phyloP scores from a whole-genome alignment of 768 basidiomycete species.

The Tylopilus felleus region DNA sequence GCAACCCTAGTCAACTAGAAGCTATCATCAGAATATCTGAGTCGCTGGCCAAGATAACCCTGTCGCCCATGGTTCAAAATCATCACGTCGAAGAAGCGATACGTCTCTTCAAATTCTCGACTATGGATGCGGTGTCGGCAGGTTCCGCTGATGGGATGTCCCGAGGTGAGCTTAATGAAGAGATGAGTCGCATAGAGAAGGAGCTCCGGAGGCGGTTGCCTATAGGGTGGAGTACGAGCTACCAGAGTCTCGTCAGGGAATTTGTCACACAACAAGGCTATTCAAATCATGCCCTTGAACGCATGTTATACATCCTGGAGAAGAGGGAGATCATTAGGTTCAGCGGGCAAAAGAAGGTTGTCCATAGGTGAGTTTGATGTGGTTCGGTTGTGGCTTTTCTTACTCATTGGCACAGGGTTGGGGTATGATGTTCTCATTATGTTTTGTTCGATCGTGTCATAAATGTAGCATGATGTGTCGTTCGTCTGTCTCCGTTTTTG shows the following conservation, averaged over 20 bases:
- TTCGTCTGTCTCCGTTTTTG: background rate
- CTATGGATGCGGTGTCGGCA: constrained; percentile 97
- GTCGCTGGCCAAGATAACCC: constrained; percentile 89
- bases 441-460: background rate
- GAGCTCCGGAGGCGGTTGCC: constrained; percentile 81
- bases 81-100: constrained; percentile 98
- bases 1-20: constrained; percentile 74
- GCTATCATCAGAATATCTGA: constrained; percentile 99
- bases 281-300: constrained; percentile 85
- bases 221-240: constrained; percentile 96
- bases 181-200: constrained; percentile 86
- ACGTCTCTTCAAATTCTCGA: constrained; percentile 96
- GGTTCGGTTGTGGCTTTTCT: background rate
- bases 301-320: constrained; percentile 88
- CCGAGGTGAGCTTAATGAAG: constrained; percentile 87
- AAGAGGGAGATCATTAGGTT: constrained; percentile 95
- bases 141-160: constrained; percentile 92
- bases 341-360: constrained; percentile 51
- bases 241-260: constrained; percentile 87
- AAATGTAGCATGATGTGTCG: constrained; percentile 1
- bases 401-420: constrained; percentile 24
- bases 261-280: constrained; percentile 93
- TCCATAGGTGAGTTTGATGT: constrained; percentile 39
- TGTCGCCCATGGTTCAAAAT: constrained; percentile 80
- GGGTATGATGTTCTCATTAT: constrained; percentile 18